phyloP scores from a whole-genome alignment of 352 stramenopile genomes.

The Globisporangium ultimum region DNA sequence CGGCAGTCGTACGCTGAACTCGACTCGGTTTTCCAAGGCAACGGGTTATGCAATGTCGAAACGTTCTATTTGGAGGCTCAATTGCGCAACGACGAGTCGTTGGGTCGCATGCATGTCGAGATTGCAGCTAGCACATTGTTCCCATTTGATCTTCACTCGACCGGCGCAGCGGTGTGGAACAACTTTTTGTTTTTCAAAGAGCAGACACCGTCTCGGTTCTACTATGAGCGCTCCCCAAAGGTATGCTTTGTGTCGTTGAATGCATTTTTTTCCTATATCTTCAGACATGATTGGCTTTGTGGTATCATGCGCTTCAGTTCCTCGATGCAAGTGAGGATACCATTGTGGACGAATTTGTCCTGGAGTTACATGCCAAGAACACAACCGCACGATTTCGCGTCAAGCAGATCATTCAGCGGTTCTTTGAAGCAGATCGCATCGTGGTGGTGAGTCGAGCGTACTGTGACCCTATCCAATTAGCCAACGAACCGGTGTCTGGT shows the following conservation, averaged over 20 bases:
- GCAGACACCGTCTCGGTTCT: constrained; percentile 4
- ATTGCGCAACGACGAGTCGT: background rate
- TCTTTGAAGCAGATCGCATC: constrained; percentile 44
- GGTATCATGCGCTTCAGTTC: background rate
- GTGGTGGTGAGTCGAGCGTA: constrained; percentile 56
- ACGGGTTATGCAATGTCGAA: constrained; percentile 4
- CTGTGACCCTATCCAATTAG: constrained; percentile 53
- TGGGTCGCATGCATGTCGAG: constrained; percentile 31
- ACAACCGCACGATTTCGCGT: constrained; percentile 43
- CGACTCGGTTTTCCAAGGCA: constrained; percentile 2
- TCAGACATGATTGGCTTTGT: background rate
- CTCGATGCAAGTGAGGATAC: constrained; percentile 33
- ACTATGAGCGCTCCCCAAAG: constrained; percentile 11
- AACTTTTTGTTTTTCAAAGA: constrained; percentile 24
- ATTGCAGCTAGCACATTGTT: constrained; percentile 35
- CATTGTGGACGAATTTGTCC: constrained; percentile 41
- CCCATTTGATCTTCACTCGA: constrained; percentile 33
- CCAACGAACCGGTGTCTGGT: constrained; percentile 29
- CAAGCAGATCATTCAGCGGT: constrained; percentile 57
- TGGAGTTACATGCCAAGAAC: constrained; percentile 47
- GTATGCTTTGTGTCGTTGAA: background rate
- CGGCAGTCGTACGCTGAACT: background rate
- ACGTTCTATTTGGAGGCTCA: background rate
- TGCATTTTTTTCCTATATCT: no score
- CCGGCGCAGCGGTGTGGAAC: constrained; percentile 30